Percentiles rank a stretch among this genome's conserved stretches.
phyloP scores from a whole-genome alignment of 1,139 yeast species.

The Candida mesenterica region DNA sequence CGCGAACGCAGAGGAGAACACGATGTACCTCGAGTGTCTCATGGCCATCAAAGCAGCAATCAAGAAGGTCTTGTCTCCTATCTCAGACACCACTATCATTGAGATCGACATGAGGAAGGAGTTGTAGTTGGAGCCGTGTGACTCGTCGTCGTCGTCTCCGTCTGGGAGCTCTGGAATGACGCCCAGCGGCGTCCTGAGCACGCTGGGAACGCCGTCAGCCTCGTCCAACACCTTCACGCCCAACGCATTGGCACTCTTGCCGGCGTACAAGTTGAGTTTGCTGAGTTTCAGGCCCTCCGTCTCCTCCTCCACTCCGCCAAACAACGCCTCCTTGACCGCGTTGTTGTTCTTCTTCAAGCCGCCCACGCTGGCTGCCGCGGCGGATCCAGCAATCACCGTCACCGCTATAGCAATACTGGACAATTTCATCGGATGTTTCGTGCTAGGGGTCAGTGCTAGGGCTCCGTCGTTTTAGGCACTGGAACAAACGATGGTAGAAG shows the following conservation, averaged over 20 bases:
- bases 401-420: neutral
- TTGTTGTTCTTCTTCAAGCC: no score
- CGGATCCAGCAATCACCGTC: no score
- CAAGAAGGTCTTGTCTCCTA: constrained; percentile 95
- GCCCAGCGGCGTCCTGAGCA: neutral
- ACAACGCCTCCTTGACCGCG: no score
- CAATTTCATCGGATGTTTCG: neutral
- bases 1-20: constrained; percentile 83
- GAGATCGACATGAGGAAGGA: constrained; percentile 68
- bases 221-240: neutral
- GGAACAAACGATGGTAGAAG: no score
- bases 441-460: neutral
- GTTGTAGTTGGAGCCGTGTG: constrained; percentile 29
- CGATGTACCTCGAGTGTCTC: constrained; percentile 81
- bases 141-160: neutral
- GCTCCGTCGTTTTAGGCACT: no score
- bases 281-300: constrained; percentile 16
- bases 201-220: neutral
- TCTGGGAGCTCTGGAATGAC: no score
- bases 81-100: constrained; percentile 91
- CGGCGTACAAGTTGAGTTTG: no score
- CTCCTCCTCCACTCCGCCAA: constrained; percentile 15
- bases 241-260: no score
- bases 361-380: neutral
- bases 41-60: constrained; percentile 98